Evolutionary conservation across 805 yeast genomes (phyloP).

Genomic region (Nakazawaea peltata): DNA sequence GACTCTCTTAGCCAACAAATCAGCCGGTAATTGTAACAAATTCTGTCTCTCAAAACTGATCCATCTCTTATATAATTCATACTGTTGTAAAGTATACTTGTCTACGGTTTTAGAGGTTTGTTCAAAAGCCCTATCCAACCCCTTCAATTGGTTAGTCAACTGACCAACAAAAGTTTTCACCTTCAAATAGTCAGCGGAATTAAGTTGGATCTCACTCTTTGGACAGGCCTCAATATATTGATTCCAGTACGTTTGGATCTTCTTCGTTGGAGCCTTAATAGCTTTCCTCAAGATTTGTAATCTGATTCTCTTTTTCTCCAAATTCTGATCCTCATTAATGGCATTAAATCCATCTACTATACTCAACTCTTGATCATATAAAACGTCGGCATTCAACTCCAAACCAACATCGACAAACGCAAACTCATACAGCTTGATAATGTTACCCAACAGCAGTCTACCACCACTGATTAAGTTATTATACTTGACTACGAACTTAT

Average conservation of each 20-base stretch:
- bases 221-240: slow-evolving; percentile 33
- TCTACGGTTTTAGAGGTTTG: slow-evolving; percentile 14
- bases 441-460: slow-evolving; percentile 65
- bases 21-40: slow-evolving; percentile 51
- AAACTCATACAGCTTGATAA: slow-evolving; percentile 76
- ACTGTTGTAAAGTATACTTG: slow-evolving; percentile 27
- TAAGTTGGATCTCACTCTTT: slow-evolving; percentile 48
- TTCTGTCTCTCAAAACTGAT: slow-evolving; percentile 72
- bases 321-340: slow-evolving; percentile 73
- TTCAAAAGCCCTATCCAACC: slow-evolving; percentile 32
- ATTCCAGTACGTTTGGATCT: slow-evolving; percentile 74
- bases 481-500: slow-evolving; percentile 8
- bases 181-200: slow-evolving; percentile 78
- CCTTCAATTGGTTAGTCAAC: slow-evolving; percentile 50
- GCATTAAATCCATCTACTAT: slow-evolving; percentile 78
- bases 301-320: slow-evolving; percentile 68
- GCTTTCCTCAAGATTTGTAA: slow-evolving; percentile 66
- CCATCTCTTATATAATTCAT: slow-evolving; percentile 64
- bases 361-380: slow-evolving; percentile 81
- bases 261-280: slow-evolving; percentile 66
- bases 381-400: slow-evolving; percentile 59
- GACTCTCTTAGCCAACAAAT: slow-evolving; percentile 45
- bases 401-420: slow-evolving; percentile 73
- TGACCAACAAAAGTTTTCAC: slow-evolving; percentile 75
- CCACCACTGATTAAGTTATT: slow-evolving; percentile 73